Evolutionary conservation across 1,139 yeast species (phyloP).

Genomic region (Saccharomycopsis phalli): DNA sequence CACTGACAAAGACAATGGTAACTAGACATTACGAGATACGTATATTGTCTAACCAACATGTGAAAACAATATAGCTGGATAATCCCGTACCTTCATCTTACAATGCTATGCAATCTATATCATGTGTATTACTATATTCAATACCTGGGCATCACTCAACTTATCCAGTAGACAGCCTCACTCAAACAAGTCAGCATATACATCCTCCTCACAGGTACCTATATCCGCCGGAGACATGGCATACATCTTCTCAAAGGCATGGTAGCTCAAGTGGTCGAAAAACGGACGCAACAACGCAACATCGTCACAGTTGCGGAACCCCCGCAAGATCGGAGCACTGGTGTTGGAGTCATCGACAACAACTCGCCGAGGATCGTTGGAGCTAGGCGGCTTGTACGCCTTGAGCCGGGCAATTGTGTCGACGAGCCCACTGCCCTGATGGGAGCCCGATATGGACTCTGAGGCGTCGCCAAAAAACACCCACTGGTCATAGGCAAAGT

Average conservation of each 20-base stretch:
- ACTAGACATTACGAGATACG: too few species aligned
- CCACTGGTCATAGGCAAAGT: conserved; percentile 80
- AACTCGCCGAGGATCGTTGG: conserved; percentile 11
- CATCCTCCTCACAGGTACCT: conserved; percentile 43
- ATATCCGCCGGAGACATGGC: conserved; percentile 43
- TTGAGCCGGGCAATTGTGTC: conserved; percentile 28
- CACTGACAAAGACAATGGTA: too few species aligned
- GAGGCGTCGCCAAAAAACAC: conserved; percentile 61
- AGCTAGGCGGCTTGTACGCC: conserved; percentile 21
- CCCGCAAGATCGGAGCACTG: conserved; percentile 35
- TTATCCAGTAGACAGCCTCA: background rate
- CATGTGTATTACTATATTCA: too few species aligned
- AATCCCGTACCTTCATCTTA: too few species aligned
- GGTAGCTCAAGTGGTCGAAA: conserved; percentile 61
- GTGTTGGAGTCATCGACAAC: conserved; percentile 10
- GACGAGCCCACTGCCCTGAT: conserved; percentile 28
- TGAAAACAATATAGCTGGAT: too few species aligned
- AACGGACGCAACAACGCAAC: conserved; percentile 54
- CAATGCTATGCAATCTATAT: too few species aligned
- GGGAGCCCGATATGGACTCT: conserved; percentile 44
- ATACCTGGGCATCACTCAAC: too few species aligned
- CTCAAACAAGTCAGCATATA: conserved; percentile 44
- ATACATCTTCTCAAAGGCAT: conserved; percentile 66
- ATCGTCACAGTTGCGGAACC: conserved; percentile 35
- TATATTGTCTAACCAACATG: too few species aligned